Evolutionary conservation across 73 alveolate species (phyloP).

Genomic region (Paramecium octaurelia): DNA sequence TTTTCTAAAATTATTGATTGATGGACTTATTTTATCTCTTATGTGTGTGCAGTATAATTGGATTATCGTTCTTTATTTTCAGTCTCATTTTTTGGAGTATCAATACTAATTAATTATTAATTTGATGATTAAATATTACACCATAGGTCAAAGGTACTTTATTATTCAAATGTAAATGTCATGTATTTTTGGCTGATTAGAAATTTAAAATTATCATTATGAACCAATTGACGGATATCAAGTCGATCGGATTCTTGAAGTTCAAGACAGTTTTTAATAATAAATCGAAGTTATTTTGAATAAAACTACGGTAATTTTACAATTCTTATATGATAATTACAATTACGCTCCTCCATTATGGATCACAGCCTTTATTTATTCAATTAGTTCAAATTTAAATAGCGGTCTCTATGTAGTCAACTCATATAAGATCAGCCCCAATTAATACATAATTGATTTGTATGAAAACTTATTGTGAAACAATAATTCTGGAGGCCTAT

Average conservation of each 20-base stretch:
- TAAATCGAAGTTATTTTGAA: neutral
- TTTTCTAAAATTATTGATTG: neutral
- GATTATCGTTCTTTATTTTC: neutral
- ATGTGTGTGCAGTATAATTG: neutral
- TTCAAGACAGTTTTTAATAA: neutral
- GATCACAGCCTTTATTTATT: neutral
- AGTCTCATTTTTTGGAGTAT: neutral
- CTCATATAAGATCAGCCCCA: constrained; percentile 23
- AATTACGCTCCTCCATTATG: constrained; percentile 35
- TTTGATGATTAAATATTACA: neutral
- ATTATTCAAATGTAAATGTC: neutral
- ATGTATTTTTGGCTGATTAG: neutral
- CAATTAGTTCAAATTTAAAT: neutral
- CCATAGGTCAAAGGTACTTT: neutral
- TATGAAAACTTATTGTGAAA: neutral
- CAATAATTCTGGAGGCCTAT: constrained; percentile 6
- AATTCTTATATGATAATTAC: neutral
- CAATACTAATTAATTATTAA: neutral
- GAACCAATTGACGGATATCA: constrained; percentile 2
- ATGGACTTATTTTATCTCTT: neutral
- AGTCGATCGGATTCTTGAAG: neutral
- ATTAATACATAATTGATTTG: neutral
- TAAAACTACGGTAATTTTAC: neutral
- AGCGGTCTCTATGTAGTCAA: neutral
- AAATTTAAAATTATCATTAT: neutral